These are phyloP conservation scores for Fonsecaea pedrosoi DNA, from an alignment of 2,329 filamentous ascomycete genomes.

Conservation along the genomic window DNA sequence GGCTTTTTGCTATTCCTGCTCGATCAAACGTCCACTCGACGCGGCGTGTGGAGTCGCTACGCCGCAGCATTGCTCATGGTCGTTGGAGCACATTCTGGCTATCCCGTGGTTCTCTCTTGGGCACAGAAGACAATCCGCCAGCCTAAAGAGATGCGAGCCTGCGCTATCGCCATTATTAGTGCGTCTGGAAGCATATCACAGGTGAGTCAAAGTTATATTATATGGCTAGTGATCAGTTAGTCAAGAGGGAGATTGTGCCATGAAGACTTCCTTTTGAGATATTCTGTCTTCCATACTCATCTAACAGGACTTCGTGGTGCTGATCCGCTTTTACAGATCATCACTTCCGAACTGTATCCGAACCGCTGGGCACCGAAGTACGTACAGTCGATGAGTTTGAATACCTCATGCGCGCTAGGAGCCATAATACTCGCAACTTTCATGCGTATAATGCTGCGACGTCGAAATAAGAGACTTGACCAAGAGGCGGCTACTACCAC, in stretches of 20 bases:
- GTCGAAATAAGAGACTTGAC: constrained; percentile 39
- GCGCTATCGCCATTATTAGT: constrained; percentile 53
- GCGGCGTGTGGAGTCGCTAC: constrained; percentile 43
- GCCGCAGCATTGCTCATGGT: constrained; percentile 45
- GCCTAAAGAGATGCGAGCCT: constrained; percentile 54
- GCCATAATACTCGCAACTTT: constrained; percentile 38
- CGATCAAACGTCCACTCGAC: background rate
- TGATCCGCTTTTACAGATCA: constrained; percentile 60
- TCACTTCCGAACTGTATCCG: constrained; percentile 37
- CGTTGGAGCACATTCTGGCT: constrained; percentile 46
- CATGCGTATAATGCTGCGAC: constrained; percentile 36
- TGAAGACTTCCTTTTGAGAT: too few species aligned
- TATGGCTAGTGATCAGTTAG: background rate
- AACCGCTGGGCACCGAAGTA: constrained; percentile 32
- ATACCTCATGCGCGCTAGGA: constrained; percentile 27
- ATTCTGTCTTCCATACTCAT: background rate
- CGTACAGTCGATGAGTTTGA: constrained; percentile 32
- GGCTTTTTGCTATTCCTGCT: constrained; percentile 44
- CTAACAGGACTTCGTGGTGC: background rate
- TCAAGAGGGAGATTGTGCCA: background rate
- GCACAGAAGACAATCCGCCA: constrained; percentile 51
- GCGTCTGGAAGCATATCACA: constrained; percentile 46
- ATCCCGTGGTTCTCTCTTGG: constrained; percentile 54
- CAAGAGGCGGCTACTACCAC: constrained; percentile 9
- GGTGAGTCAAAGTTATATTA: constrained; percentile 7